Conservation (phyloP, 768 basidiomycete species). For the Nidularia pulvinata region DNA sequence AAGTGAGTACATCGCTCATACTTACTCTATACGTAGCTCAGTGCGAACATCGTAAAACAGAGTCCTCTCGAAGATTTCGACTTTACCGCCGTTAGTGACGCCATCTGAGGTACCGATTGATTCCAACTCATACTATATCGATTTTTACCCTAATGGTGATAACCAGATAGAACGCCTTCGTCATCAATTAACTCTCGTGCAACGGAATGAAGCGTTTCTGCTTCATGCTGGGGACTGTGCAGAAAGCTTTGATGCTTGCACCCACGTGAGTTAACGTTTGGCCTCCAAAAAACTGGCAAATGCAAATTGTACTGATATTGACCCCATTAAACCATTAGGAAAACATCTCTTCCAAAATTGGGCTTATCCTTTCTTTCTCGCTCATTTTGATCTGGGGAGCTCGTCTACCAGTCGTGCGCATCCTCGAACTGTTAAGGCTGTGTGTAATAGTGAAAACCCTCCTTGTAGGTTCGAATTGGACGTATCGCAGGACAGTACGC, state of each 20-base stretch:
- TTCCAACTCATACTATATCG: background rate
- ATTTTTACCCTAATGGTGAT: background rate
- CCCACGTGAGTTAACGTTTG: conserved; percentile 54
- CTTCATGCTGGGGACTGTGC: conserved; percentile 98
- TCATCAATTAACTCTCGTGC: conserved; percentile 76
- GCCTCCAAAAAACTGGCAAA: too few relatives aligned
- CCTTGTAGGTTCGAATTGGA: conserved; percentile 69
- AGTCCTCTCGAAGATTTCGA: conserved; percentile 75
- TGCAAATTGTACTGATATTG: too few relatives aligned
- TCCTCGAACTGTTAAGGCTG: background rate
- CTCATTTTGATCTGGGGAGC: conserved; percentile 95
- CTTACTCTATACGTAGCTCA: too few relatives aligned
- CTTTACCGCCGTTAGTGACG: conserved; percentile 89
- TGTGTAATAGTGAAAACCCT: background rate
- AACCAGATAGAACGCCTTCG: conserved; percentile 82
- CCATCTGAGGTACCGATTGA: conserved; percentile 75
- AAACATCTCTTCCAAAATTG: conserved; percentile 87
- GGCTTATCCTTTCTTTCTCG: conserved; percentile 92
- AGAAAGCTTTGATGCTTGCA: conserved; percentile 93
- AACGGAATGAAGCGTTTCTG: conserved; percentile 88
- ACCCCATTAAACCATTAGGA: conserved; percentile 40
- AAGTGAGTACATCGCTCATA: conserved; percentile 32
- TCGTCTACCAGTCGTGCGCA: conserved; percentile 83
- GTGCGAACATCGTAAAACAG: conserved; percentile 28
- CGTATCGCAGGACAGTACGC: conserved; percentile 98